phyloP scores from a whole-genome alignment of 1,139 yeast species.

The Pichia sp. region DNA sequence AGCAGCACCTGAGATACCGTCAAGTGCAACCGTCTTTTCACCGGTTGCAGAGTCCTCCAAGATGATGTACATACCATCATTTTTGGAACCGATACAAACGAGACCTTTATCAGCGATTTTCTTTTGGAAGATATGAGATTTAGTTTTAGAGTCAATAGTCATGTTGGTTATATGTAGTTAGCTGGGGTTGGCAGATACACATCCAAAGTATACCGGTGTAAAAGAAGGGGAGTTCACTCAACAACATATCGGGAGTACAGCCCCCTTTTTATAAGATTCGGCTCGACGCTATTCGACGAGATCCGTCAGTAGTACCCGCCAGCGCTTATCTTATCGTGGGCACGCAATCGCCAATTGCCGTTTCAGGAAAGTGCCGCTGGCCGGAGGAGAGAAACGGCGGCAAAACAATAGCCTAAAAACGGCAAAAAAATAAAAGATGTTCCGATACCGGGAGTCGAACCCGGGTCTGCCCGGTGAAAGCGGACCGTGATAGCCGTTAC shows the following conservation, averaged over 20 bases:
- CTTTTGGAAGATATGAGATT: slow-evolving; percentile 20
- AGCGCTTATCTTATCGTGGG: too few species aligned
- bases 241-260: too few species aligned
- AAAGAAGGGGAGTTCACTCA: too few species aligned
- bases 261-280: too few species aligned
- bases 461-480: slow-evolving; percentile 46
- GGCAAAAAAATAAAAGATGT: slow-evolving; percentile 10
- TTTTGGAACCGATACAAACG: slow-evolving; percentile 35
- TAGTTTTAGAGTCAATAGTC: slow-evolving; percentile 15
- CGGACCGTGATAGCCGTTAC: slow-evolving; percentile 14
- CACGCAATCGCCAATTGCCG: slow-evolving; percentile 2
- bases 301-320: too few species aligned
- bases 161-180: slow-evolving; percentile 3
- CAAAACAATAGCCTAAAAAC: background rate
- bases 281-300: too few species aligned
- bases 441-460: slow-evolving; percentile 73
- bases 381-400: too few species aligned
- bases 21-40: slow-evolving; percentile 34
- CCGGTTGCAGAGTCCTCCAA: slow-evolving; percentile 41
- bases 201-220: too few species aligned
- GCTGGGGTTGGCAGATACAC: too few species aligned
- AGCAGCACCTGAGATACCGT: slow-evolving; percentile 57
- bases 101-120: slow-evolving; percentile 18
- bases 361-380: slow-evolving; percentile 1
- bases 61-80: slow-evolving; percentile 37